Conservation (phyloP, 768 basidiomycete species). For the Sistotremastrum suecicum region DNA sequence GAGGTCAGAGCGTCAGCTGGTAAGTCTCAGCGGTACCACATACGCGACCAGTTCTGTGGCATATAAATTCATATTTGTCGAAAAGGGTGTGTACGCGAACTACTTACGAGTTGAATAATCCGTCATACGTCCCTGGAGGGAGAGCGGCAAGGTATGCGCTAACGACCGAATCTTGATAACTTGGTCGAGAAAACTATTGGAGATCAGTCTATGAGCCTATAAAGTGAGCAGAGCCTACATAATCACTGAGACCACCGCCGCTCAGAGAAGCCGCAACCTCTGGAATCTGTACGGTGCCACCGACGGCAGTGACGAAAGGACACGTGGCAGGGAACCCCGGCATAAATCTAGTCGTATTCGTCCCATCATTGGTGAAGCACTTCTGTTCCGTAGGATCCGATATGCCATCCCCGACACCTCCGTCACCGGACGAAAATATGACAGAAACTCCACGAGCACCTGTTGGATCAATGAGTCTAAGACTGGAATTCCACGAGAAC, state of each 20-base stretch:
- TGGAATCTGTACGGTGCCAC: conserved; percentile 45
- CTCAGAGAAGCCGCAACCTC: conserved; percentile 50
- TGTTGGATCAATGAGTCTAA: conserved; percentile 9
- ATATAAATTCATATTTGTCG: neutral
- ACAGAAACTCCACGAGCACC: conserved; percentile 57
- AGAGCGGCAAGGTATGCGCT: conserved; percentile 29
- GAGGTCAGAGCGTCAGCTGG: too few species aligned
- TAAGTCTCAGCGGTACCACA: conserved; percentile 7
- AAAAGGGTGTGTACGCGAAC: neutral
- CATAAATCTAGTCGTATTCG: conserved; percentile 37
- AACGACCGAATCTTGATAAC: conserved; percentile 37
- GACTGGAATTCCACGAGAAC: neutral
- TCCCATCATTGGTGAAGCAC: conserved; percentile 48
- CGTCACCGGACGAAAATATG: conserved; percentile 54
- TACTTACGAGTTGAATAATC: conserved; percentile 45
- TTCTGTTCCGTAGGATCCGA: conserved; percentile 34
- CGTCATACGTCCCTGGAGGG: conserved; percentile 34
- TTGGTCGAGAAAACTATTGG: conserved; percentile 37
- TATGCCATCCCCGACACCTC: conserved; percentile 53
- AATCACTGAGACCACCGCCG: conserved; percentile 63
- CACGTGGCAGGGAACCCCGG: conserved; percentile 44
- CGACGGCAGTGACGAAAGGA: conserved; percentile 50
- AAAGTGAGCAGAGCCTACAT: conserved; percentile 24
- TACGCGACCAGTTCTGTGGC: conserved; percentile 38
- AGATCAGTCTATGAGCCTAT: neutral